Evolutionary conservation across 768 basidiomycete species (phyloP), one percentile per base, ranked within the genome.

Genomic region (Zangia roseola): DNA sequence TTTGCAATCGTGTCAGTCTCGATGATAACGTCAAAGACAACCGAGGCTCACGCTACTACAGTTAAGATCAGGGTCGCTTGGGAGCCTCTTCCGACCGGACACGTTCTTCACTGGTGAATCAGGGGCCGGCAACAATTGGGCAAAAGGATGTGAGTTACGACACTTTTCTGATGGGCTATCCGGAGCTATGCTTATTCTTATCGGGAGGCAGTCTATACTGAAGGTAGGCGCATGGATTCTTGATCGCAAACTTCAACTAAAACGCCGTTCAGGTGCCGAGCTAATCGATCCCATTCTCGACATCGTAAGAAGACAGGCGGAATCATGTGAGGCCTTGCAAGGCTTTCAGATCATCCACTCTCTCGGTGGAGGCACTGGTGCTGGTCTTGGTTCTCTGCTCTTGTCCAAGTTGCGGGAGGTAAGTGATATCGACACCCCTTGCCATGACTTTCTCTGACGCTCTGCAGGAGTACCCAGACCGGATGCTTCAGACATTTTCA

Each of bases 91-190:
- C 72, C 80, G 85, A 41, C 94, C 94, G 2, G 92, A 94, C 63
- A 95, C 91, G 2, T 95, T 79, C 63, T 64, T 94, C 40, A 79
- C 80, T 31, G 77, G 82, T 6, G 68, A 77, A 37, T 71, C 73
- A 49, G 78, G 82, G 42, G 84, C 93, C 1, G 94, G 93, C 16
- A 97, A 97, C 60, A 95, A 94, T 55, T 97, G 91, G 89, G 93
- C 92, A 14, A 95, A 97, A 72, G 91, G 90, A 78, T 90, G 89
- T 90, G 58, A 71, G 86, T 70, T 45, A 43, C 9, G 12, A 9
- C 73, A 35, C 31, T 35, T n/a, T 40, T 21, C 21, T 48, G 28
- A 17, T 48, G 35, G 36, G 45, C 21, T n/a, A 49, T 54, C 45
- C 19, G 31, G 23, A 17, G 42, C 25, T 30, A 54, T 48, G 51